Evolutionary conservation across 176 grass and related monocot genomes (phyloP).

Genomic region (Oryza longistaminata): DNA sequence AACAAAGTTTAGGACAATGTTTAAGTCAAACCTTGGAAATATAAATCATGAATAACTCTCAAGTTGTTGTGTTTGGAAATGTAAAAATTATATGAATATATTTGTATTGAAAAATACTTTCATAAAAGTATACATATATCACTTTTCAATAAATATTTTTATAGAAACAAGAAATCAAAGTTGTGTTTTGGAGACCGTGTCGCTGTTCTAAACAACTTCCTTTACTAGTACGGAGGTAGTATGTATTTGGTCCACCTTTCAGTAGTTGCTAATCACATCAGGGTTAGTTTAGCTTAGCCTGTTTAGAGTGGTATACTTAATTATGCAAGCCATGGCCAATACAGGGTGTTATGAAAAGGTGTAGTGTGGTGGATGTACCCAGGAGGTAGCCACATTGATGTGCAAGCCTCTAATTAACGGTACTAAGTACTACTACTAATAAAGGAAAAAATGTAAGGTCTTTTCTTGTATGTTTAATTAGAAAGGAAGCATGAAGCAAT

Average conservation of each 20-base stretch:
- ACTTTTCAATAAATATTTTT: too few relatives aligned
- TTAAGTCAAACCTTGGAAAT: too few relatives aligned
- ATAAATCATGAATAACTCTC: too few relatives aligned
- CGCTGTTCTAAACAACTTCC: too few relatives aligned
- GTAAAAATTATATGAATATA: too few relatives aligned
- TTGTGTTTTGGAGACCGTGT: too few relatives aligned
- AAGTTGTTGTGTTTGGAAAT: too few relatives aligned
- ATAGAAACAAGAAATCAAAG: too few relatives aligned
- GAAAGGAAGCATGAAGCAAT: neutral
- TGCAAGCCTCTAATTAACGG: neutral
- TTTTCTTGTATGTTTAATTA: neutral
- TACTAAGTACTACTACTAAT: neutral
- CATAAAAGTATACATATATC: too few relatives aligned
- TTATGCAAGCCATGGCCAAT: neutral
- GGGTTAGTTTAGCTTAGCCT: neutral
- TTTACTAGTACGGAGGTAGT: too few relatives aligned
- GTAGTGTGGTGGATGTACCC: neutral
- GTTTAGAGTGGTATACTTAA: neutral
- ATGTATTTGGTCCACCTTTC: neutral
- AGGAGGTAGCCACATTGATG: neutral
- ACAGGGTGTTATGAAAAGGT: slow-evolving; percentile 33
- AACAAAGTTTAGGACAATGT: too few relatives aligned
- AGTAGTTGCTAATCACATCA: neutral
- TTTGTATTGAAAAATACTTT: too few relatives aligned
- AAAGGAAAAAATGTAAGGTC: neutral